Conservation (phyloP, 2,329 filamentous ascomycete genomes). For the Arthrobotrys conoides region DNA sequence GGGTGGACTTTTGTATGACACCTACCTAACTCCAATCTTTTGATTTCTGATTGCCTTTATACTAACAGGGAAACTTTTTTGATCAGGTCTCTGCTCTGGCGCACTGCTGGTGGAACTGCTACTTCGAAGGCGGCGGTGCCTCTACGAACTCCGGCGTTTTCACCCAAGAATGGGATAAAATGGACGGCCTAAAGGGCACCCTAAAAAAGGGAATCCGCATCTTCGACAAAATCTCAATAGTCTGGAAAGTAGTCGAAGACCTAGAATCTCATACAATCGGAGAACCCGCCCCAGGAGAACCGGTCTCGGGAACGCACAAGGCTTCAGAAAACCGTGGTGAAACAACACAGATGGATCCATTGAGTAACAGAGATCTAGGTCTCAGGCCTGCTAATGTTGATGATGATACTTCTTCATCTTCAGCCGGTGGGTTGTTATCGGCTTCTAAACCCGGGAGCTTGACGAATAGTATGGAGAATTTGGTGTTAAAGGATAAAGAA, state of each 20-base stretch:
- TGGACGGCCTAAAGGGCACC: conserved; percentile 96
- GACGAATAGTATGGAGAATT: conserved; percentile 46
- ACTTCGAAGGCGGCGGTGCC: conserved; percentile 85
- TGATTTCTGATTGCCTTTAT: not conserved
- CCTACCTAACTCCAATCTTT: not conserved
- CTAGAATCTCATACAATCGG: conserved; percentile 47
- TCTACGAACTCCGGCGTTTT: conserved; percentile 78
- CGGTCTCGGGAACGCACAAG: conserved; percentile 45
- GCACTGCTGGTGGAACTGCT: conserved; percentile 97
- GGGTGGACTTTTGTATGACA: conserved; percentile 84
- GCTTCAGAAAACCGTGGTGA: conserved; percentile 40
- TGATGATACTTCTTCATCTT: conserved; percentile 27
- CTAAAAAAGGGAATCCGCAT: conserved; percentile 84
- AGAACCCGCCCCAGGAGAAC: conserved; percentile 46
- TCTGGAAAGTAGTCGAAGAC: conserved; percentile 74
- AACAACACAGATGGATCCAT: conserved; percentile 45
- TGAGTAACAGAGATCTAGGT: conserved; percentile 35
- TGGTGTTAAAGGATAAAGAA: conserved; percentile 50
- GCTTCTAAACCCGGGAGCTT: conserved; percentile 35
- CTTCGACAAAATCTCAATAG: conserved; percentile 84
- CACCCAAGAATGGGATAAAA: conserved; percentile 79
- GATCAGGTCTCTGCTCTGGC: conserved; percentile 78
- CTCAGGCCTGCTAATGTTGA: conserved; percentile 23
- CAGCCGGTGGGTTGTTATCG: not conserved
- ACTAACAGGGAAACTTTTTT: no score